These are phyloP conservation scores for Puccinia sorghi DNA, from an alignment of 1,284 basidiomycete species.

Conservation along the genomic window DNA sequence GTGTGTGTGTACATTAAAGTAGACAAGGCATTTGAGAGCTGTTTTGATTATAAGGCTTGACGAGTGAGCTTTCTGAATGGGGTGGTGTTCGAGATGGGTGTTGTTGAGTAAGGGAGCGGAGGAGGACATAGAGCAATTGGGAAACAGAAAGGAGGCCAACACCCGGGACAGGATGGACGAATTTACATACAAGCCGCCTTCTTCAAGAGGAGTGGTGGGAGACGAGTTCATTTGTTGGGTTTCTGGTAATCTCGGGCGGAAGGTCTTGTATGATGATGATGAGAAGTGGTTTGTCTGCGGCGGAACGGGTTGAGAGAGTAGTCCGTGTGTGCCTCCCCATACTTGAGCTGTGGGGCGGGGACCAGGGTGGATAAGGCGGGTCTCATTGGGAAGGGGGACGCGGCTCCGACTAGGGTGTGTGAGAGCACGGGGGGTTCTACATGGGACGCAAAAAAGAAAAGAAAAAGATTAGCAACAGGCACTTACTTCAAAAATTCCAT, in stretches of 20 bases:
- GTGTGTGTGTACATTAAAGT: too few relatives aligned
- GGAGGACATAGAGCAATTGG: too few relatives aligned
- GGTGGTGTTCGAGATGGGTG: too few relatives aligned
- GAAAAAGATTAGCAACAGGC: neutral
- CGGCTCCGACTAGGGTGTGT: conserved; percentile 43
- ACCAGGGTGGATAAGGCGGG: conserved; percentile 28
- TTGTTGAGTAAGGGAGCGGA: too few relatives aligned
- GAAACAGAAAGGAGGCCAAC: too few relatives aligned
- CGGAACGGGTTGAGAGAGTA: conserved; percentile 32
- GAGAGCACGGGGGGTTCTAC: conserved; percentile 35
- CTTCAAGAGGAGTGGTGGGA: too few relatives aligned
- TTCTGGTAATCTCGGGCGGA: neutral
- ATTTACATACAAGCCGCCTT: too few relatives aligned
- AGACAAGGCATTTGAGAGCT: too few relatives aligned
- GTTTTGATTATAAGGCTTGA: too few relatives aligned
- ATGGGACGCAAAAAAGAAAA: neutral
- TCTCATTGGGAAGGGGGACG: conserved; percentile 44
- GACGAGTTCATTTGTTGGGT: neutral
- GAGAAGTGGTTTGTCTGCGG: conserved; percentile 6
- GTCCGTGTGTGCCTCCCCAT: conserved; percentile 38
- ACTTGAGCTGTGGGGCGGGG: conserved; percentile 13
- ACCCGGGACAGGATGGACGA: too few relatives aligned
- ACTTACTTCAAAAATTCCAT: neutral
- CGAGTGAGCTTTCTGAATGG: too few relatives aligned
- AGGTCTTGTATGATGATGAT: neutral